Evolutionary conservation across 2,329 filamentous ascomycete species (phyloP).

Genomic region (Xylaria arbuscula): DNA sequence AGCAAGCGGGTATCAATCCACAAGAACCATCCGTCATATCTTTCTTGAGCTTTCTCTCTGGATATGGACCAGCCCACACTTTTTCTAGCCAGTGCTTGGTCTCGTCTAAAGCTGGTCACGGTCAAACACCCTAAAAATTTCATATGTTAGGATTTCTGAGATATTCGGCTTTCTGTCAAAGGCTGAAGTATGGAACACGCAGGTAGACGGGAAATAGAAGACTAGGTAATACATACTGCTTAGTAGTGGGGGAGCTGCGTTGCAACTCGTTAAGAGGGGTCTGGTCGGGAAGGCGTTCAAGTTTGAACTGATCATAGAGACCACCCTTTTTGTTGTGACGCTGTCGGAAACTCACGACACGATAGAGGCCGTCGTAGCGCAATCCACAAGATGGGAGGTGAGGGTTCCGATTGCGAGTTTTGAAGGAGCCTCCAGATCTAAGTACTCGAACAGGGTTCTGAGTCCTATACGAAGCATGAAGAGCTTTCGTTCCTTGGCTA

Average conservation of each 20-base stretch:
- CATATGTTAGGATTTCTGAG: background rate
- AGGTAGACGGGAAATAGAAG: background rate
- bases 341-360: conserved; percentile 28
- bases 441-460: conserved; percentile 45
- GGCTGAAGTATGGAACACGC: background rate
- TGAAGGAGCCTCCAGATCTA: conserved; percentile 40
- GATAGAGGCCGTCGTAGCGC: conserved; percentile 48
- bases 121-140: conserved; percentile 13
- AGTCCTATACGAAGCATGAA: conserved; percentile 39
- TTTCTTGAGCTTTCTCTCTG: background rate
- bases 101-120: conserved; percentile 21
- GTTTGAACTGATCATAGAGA: conserved; percentile 46
- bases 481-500: conserved; percentile 39
- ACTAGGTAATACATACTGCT: conserved; percentile 27
- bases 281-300: conserved; percentile 39
- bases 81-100: background rate
- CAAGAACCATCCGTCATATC: background rate
- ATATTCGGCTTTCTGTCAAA: background rate
- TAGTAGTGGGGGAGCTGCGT: conserved; percentile 37
- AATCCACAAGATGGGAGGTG: conserved; percentile 43
- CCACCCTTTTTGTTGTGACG: conserved; percentile 43
- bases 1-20: background rate
- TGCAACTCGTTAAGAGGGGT: conserved; percentile 36
- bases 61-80: background rate
- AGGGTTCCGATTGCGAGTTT: conserved; percentile 18